Evolutionary conservation across 371 early-diverging fungal genomes (phyloP), one percentile per base, ranked within the genome.

Genomic region (Enterospora canceri): DNA sequence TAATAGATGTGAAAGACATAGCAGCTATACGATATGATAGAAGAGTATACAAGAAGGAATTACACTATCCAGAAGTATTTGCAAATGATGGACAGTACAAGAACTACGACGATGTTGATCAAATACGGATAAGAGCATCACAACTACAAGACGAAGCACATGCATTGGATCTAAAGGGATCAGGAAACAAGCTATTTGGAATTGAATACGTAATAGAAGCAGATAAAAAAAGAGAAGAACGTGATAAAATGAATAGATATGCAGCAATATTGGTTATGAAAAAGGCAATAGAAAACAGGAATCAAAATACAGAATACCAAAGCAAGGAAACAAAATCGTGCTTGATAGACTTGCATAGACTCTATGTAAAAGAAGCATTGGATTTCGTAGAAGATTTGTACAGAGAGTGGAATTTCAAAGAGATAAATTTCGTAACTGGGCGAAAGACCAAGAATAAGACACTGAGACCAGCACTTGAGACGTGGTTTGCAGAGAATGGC

Each of bases 11-110:
- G n/a, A 62, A 58, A 31, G 53, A 51, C 21, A 28, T 64, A n/a
- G 53, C 2, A 5, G 12, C 26, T 40, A 8, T 8, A n/a, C 3
- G 23, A 16, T 15, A 8, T 12, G 32, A 31, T 15, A 16, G 18
- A 5, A 15, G 8, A 8, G 4, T 15, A 30, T 24, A 29, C 4
- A 15, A 57, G 8, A 57, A 57, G 18, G 32, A 57, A 29, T 24
- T 16, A 4, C 58, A 67, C 48, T 67, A 67, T 56, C 67, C 62
- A 8, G 67, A 67, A 60, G 31, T 67, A 26, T 67, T 67, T 53
- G n/a, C n/a, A n/a, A n/a, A n/a, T n/a, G 31, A 30, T 23, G 15
- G 26, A 48, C 8, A 15, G 2, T 24, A 23, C 29, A 24, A 31
- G 12, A 23, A 8, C 28, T 16, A 4, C 1, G 40, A 40, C n/a